Evolutionary conservation across 495 filamentous ascomycete genomes (phyloP).

Genomic region (Penicillium canariense): DNA sequence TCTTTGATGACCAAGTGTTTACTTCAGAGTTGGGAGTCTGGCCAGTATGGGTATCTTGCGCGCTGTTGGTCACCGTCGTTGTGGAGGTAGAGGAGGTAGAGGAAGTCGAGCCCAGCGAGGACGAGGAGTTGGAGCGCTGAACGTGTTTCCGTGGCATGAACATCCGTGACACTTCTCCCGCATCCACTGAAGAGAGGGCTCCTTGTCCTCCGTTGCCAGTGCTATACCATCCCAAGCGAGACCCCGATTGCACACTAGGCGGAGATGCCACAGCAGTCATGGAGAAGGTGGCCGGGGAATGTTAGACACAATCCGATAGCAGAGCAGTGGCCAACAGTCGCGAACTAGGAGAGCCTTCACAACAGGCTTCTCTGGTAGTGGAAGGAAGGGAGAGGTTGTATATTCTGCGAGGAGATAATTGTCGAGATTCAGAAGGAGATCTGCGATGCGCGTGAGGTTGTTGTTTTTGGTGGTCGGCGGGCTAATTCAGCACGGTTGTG

Average conservation of each 20-base stretch:
- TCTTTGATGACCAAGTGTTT: constrained; percentile 56
- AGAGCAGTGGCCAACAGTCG: constrained; percentile 23
- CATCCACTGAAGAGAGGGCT: constrained; percentile 73
- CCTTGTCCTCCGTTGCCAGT: constrained; percentile 71
- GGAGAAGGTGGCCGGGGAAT: constrained; percentile 39
- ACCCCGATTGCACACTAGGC: constrained; percentile 77
- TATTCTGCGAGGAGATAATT: background rate
- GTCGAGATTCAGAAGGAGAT: background rate
- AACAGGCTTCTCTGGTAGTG: background rate
- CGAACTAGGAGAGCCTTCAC: constrained; percentile 4
- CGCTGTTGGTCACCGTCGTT: constrained; percentile 38
- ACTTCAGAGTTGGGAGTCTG: constrained; percentile 41
- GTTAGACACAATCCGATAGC: constrained; percentile 12
- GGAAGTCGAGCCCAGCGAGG: constrained; percentile 58
- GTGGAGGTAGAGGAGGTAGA: constrained; percentile 57
- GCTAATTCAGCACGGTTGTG: constrained; percentile 29
- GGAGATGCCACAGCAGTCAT: constrained; percentile 99
- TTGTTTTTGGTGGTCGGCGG: constrained; percentile 18
- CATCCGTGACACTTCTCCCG: constrained; percentile 85
- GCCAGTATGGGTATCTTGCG: constrained; percentile 52
- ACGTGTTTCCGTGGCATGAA: constrained; percentile 82
- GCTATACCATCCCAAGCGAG: constrained; percentile 58
- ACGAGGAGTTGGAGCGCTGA: constrained; percentile 84
- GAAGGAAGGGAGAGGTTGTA: background rate
- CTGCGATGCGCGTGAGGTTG: constrained; percentile 9